phyloP scores from a whole-genome alignment of 2,329 filamentous ascomycete genomes.

The Blastomyces parvus region DNA sequence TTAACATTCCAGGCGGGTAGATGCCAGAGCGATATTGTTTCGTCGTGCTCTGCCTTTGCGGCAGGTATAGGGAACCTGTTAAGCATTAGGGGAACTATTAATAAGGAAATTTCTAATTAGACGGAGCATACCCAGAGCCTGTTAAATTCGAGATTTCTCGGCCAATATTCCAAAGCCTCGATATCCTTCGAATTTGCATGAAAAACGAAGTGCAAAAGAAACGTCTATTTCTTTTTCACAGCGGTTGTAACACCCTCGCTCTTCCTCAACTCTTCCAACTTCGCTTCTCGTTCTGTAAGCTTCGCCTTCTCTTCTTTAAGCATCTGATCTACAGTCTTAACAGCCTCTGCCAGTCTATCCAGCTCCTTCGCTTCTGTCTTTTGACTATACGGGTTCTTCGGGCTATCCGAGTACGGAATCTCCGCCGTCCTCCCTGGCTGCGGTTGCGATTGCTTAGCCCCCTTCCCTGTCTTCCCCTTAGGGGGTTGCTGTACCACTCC shows the following conservation, averaged over 20 bases:
- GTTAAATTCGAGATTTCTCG: background rate
- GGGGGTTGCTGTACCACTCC: slow-evolving; percentile 30
- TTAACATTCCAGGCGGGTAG: background rate
- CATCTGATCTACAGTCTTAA: slow-evolving; percentile 49
- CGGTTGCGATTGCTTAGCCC: slow-evolving; percentile 30
- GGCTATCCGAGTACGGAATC: slow-evolving; percentile 58
- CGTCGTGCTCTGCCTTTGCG: background rate
- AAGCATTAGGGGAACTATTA: background rate
- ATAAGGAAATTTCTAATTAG: background rate
- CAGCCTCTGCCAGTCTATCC: slow-evolving; percentile 53
- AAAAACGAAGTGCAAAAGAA: background rate
- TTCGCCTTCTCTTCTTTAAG: slow-evolving; percentile 56
- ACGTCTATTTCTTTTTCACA: slow-evolving; percentile 35
- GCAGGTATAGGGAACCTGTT: background rate
- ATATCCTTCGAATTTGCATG: background rate
- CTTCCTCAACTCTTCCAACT: slow-evolving; percentile 44
- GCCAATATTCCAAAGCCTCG: background rate
- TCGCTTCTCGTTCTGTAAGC: slow-evolving; percentile 52
- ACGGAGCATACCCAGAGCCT: background rate
- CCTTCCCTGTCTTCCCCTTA: slow-evolving; percentile 52
- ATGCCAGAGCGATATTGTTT: background rate
- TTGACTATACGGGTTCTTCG: slow-evolving; percentile 62
- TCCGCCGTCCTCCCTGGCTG: slow-evolving; percentile 59
- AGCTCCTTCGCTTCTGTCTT: slow-evolving; percentile 61
- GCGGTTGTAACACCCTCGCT: slow-evolving; percentile 33